Evolutionary conservation across 805 yeast genomes (phyloP).

Genomic region (Candida insectalens): DNA sequence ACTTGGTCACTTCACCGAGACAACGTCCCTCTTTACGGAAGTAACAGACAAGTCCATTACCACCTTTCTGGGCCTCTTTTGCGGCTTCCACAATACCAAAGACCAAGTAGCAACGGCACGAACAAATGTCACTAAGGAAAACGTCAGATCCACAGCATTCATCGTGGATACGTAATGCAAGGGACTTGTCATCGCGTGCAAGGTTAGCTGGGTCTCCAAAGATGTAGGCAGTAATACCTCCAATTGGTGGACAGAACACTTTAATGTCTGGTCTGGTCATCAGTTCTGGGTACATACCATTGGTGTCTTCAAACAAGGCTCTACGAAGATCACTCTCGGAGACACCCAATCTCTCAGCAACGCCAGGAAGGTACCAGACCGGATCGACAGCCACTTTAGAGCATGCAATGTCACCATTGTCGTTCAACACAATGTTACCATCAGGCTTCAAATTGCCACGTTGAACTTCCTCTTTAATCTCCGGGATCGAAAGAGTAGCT

Average conservation of each 20-base stretch:
- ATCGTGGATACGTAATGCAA: constrained; percentile 57
- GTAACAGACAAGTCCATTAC: constrained; percentile 53
- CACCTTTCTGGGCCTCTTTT: constrained; percentile 59
- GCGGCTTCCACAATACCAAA: constrained; percentile 63
- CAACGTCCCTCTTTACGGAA: constrained; percentile 66
- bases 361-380: constrained; percentile 63
- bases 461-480: constrained; percentile 46
- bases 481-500: constrained; percentile 53
- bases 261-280: constrained; percentile 60
- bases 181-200: constrained; percentile 38
- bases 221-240: constrained; percentile 57
- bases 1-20: constrained; percentile 61
- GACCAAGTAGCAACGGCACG: constrained; percentile 59
- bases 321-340: constrained; percentile 47
- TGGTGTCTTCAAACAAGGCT: constrained; percentile 57
- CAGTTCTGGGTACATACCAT: constrained; percentile 63
- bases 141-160: constrained; percentile 68
- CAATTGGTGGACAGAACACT: constrained; percentile 60
- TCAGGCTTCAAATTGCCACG: constrained; percentile 46
- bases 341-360: constrained; percentile 52
- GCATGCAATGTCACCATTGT: constrained; percentile 50
- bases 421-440: constrained; percentile 50
- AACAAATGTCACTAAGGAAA: constrained; percentile 59
- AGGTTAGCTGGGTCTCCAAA: constrained; percentile 51
- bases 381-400: constrained; percentile 63